Conservation (phyloP, 2,329 filamentous ascomycete species). For the Pseudogymnoascus sp. region DNA sequence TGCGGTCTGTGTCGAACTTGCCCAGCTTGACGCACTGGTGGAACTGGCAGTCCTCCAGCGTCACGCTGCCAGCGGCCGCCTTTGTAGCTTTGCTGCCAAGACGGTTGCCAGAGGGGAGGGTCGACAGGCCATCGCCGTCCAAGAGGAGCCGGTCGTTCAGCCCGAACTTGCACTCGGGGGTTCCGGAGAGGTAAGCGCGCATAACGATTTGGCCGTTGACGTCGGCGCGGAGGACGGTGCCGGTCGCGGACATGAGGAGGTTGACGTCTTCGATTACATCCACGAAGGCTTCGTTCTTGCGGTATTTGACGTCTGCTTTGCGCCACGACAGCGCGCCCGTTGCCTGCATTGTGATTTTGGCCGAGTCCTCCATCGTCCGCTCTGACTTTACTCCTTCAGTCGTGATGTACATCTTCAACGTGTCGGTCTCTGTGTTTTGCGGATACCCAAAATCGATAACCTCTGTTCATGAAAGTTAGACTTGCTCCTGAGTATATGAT, state of each 20-base stretch:
- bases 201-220: constrained; percentile 97
- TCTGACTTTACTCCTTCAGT: constrained; percentile 97
- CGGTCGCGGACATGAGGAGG: constrained; percentile 95
- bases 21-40: constrained; percentile 98
- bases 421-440: constrained; percentile 97
- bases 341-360: constrained; percentile 98
- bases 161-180: constrained; percentile 97
- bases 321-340: constrained; percentile 96
- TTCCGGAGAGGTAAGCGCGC: constrained; percentile 94
- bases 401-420: constrained; percentile 99
- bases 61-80: constrained; percentile 90
- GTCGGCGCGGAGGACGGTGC: constrained; percentile 87
- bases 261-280: constrained; percentile 99
- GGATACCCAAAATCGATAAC: constrained; percentile 99
- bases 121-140: constrained; percentile 63
- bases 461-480: constrained; percentile 45
- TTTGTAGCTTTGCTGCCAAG: constrained; percentile 84
- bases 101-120: constrained; percentile 65
- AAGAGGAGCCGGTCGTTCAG: constrained; percentile 90
- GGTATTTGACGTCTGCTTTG: constrained; percentile 94
- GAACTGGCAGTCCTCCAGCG: constrained; percentile 95
- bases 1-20: constrained; percentile 92
- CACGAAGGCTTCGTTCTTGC: constrained; percentile 98
- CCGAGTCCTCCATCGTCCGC: constrained; percentile 78
- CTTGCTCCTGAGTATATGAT: not conserved